These are phyloP conservation scores for Solanum chacoense DNA, from an alignment of 305 asterid species.

Conservation along the genomic window DNA sequence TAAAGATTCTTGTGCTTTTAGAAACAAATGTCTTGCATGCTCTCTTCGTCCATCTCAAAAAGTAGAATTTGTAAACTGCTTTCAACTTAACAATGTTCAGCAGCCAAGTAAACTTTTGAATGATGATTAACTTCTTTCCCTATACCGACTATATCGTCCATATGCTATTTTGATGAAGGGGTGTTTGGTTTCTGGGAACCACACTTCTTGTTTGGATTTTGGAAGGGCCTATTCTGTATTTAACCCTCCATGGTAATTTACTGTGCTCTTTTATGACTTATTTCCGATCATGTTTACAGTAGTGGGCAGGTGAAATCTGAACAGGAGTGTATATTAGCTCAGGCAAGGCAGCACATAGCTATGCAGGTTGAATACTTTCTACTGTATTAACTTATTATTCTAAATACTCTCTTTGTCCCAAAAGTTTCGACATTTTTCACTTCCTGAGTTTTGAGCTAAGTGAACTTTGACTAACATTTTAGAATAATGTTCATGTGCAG, in stretches of 20 bases:
- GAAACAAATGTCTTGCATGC: not conserved
- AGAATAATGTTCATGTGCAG: not conserved
- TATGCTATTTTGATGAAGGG: not conserved
- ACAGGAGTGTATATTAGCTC: conserved; percentile 50
- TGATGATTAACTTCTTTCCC: not conserved
- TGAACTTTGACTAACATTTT: not conserved
- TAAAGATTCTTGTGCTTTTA: not conserved
- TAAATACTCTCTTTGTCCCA: not conserved
- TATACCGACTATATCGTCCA: not conserved
- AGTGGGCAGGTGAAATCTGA: conserved; percentile 57
- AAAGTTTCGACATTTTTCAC: not conserved
- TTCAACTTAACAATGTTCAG: not conserved
- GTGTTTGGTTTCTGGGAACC: not conserved
- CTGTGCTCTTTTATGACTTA: not conserved
- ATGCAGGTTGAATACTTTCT: conserved; percentile 55
- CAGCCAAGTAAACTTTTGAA: not conserved
- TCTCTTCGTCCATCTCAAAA: not conserved
- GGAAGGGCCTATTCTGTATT: not conserved
- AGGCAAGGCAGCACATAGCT: conserved; percentile 66
- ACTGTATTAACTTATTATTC: not conserved
- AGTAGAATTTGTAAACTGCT: not conserved
- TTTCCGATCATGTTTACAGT: not conserved
- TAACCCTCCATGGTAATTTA: not conserved
- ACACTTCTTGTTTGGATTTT: not conserved
- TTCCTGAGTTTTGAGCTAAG: not conserved